These are phyloP conservation scores for Macaranga tanarius DNA, from an alignment of 441 rosid genomes.

Conservation along the genomic window DNA sequence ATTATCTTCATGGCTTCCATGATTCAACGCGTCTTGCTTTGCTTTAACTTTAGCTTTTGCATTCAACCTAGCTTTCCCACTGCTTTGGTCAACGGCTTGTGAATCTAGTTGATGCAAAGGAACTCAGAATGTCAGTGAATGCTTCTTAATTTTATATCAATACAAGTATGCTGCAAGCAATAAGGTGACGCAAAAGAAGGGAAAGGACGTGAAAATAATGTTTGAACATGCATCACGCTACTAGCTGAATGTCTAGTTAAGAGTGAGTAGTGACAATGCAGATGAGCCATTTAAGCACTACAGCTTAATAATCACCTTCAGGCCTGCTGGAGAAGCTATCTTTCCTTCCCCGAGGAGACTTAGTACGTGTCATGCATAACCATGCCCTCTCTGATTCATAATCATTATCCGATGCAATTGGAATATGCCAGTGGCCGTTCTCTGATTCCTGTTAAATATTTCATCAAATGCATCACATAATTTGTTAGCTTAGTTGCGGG, in stretches of 20 bases:
- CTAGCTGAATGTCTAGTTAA: too few relatives aligned
- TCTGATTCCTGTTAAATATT: conserved; percentile 52
- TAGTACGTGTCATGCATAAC: conserved; percentile 54
- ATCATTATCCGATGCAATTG: conserved; percentile 43
- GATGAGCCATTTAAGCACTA: too few relatives aligned
- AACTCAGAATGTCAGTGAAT: conserved; percentile 2
- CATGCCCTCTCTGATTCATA: conserved; percentile 42
- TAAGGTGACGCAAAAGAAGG: too few relatives aligned
- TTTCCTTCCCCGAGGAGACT: conserved; percentile 17
- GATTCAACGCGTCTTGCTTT: conserved; percentile 20
- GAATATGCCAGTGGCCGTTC: conserved; percentile 71
- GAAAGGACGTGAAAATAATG: too few relatives aligned
- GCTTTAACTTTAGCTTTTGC: conserved; percentile 14
- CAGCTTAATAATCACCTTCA: conserved; percentile 47
- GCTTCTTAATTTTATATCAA: too few relatives aligned
- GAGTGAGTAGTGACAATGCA: too few relatives aligned
- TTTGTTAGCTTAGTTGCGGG: not conserved
- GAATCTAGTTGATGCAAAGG: conserved; percentile 22
- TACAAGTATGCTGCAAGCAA: too few relatives aligned
- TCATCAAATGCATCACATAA: not conserved
- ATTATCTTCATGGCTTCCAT: conserved; percentile 20
- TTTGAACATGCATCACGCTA: too few relatives aligned
- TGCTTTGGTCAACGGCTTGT: conserved; percentile 19
- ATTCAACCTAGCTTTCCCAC: conserved; percentile 13
- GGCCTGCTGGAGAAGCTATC: conserved; percentile 17